These are phyloP conservation scores for Yarrowia sp. DNA, from an alignment of 805 yeast genomes.

Conservation along the genomic window DNA sequence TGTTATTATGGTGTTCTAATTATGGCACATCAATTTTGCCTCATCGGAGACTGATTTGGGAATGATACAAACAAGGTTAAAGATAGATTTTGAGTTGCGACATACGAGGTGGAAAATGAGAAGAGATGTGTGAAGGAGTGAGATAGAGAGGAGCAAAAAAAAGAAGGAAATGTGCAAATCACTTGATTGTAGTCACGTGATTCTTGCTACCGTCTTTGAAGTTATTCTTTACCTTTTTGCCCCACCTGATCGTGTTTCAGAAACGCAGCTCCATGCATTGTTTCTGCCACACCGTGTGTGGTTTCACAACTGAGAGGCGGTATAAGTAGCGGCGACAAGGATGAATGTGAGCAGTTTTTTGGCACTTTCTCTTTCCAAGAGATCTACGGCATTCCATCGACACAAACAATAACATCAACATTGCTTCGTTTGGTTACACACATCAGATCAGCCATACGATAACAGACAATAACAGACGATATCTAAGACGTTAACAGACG, in stretches of 20 bases:
- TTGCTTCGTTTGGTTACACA: too few relatives aligned
- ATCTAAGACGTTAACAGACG: too few relatives aligned
- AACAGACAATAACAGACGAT: too few relatives aligned
- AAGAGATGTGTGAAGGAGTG: too few relatives aligned
- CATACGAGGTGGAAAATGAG: background rate
- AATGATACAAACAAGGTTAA: background rate
- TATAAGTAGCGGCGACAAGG: background rate
- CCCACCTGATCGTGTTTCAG: background rate
- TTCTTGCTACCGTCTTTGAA: too few relatives aligned
- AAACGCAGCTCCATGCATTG: background rate
- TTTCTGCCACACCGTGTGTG: conserved; percentile 10
- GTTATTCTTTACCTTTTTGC: too few relatives aligned
- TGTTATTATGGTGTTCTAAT: too few relatives aligned
- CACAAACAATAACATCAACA: background rate
- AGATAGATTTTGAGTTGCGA: conserved; percentile 2
- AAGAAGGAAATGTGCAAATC: too few relatives aligned
- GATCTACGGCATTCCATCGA: background rate
- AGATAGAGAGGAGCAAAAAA: too few relatives aligned
- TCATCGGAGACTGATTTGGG: background rate
- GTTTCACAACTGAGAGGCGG: background rate
- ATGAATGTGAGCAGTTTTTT: background rate
- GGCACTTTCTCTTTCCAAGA: too few relatives aligned
- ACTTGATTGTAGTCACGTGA: too few relatives aligned
- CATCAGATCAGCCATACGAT: too few relatives aligned
- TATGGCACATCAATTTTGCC: background rate